Evolutionary conservation across 1,284 basidiomycete species (phyloP).

Genomic region (Ganoderma sinense): DNA sequence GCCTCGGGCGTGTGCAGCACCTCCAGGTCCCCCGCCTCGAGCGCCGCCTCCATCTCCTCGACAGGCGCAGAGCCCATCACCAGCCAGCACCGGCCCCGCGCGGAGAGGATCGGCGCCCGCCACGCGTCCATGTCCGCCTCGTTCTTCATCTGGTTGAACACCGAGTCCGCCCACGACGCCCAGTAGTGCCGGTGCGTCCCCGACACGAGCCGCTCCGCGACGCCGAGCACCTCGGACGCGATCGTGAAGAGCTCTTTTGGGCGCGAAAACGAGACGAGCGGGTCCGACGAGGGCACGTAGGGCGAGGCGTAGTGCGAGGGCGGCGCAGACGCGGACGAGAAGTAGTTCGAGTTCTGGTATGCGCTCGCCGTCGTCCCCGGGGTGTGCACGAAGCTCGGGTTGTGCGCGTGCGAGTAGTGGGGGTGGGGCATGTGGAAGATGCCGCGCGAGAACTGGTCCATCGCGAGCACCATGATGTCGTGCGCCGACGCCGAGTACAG

Average conservation of each 20-base stretch:
- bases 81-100: slow-evolving; percentile 62
- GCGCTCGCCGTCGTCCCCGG: slow-evolving; percentile 19
- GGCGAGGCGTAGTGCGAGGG: slow-evolving; percentile 25
- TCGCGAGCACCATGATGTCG: slow-evolving; percentile 64
- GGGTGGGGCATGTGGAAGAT: slow-evolving; percentile 76
- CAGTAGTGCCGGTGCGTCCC: slow-evolving; percentile 57
- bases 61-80: slow-evolving; percentile 59
- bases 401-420: slow-evolving; percentile 40
- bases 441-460: slow-evolving; percentile 72
- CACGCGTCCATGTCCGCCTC: slow-evolving; percentile 57
- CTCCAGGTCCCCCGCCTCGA: slow-evolving; percentile 50
- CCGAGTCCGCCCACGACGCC: slow-evolving; percentile 65
- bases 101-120: slow-evolving; percentile 52
- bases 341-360: slow-evolving; percentile 22
- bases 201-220: slow-evolving; percentile 59
- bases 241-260: slow-evolving; percentile 67
- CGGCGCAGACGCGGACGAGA: slow-evolving; percentile 18
- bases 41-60: slow-evolving; percentile 57
- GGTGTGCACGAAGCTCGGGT: slow-evolving; percentile 32
- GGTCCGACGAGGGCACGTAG: slow-evolving; percentile 4
- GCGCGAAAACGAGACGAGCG: slow-evolving; percentile 53
- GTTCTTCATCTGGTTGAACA: slow-evolving; percentile 69
- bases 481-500: slow-evolving; percentile 51
- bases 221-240: slow-evolving; percentile 63
- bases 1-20: slow-evolving; percentile 54